Conservation (phyloP, 139 green algal genomes). For the Nannochloris sp. region DNA sequence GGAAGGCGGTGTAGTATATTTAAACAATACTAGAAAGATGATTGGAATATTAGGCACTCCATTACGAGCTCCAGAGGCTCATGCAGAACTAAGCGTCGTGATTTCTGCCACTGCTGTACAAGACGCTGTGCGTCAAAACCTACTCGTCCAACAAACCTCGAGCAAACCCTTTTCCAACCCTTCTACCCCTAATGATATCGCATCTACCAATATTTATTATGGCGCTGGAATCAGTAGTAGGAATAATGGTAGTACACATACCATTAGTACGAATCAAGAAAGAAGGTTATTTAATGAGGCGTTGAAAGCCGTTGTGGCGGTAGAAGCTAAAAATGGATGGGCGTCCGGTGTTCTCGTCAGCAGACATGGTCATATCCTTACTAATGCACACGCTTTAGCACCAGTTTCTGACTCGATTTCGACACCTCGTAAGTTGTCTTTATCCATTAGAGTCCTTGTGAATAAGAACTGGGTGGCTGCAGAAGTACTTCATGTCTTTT, state of each 20-base stretch:
- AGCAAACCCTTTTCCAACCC: constrained; percentile 11
- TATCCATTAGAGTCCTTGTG: not conserved
- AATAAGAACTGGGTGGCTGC: not conserved
- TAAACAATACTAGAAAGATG: not conserved
- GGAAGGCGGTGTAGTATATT: constrained; percentile 47
- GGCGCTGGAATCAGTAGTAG: too few relatives aligned
- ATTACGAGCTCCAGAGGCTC: constrained; percentile 19
- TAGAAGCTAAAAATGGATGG: constrained; percentile 29
- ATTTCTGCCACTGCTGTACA: constrained; percentile 3
- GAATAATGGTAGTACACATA: not conserved
- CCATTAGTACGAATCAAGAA: not conserved
- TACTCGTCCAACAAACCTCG: too few relatives aligned
- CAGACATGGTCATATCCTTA: constrained; percentile 52
- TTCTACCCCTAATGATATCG: not conserved
- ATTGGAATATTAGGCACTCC: constrained; percentile 43
- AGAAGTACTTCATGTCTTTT: constrained; percentile 29
- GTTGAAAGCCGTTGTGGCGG: constrained; percentile 9
- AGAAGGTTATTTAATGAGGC: not conserved
- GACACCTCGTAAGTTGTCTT: not conserved
- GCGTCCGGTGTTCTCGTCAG: constrained; percentile 58
- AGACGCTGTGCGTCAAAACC: too few relatives aligned
- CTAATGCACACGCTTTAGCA: constrained; percentile 70
- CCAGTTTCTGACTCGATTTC: not conserved
- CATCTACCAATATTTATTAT: too few relatives aligned
- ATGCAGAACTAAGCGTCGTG: constrained; percentile 28